Evolutionary conservation across 148 eudicot genomes (phyloP), one percentile per base, ranked within the genome.

Genomic region (Persicaria maculosa): DNA sequence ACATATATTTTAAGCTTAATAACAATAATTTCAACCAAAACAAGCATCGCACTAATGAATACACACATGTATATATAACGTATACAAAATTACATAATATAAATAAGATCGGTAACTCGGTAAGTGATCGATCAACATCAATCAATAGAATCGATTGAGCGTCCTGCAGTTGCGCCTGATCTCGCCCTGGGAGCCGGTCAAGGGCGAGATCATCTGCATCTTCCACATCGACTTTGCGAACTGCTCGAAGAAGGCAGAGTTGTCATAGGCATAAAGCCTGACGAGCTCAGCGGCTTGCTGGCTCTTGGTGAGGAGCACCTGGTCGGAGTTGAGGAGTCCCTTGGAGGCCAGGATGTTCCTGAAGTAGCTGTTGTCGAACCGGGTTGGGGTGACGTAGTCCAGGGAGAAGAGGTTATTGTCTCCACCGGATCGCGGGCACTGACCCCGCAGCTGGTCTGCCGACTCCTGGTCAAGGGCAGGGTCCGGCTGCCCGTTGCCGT

Each of bases 371-470:
- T 86, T 90, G 73, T 90, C 94, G 25, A 90, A 90, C 43, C 79
- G 82, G 72, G 76, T 74, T 5, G 94, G 91, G 1, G 82, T 68
- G 5, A 76, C 76, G 43, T 62, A 74, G 77, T 90, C 94, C 72
- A 90, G 75, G 80, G 79, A 68, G 77, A 91, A 93, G 11, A 93
- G 80, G 80, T 86, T 93, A 48, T 93, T 88, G 67, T 93, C 98
- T 0, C 94, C 97, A 17, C 97, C 97, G 0, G 97, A 89, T 25
- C 75, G 79, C 0, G 98, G 98, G 79, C 98, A 93, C 19, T 79
- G 74, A 12, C 76, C 71, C 4, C 94, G 91, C 75, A 93, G 62
- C 77, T 85, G 77, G 40, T 85, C 64, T 1, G 98, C 94, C 12
- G 80, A 88, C 12, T 71, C 73, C 43, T 64, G 90, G 76, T 83